phyloP scores from a whole-genome alignment of 805 yeast species.

The Wickerhamiella sergipiensis region DNA sequence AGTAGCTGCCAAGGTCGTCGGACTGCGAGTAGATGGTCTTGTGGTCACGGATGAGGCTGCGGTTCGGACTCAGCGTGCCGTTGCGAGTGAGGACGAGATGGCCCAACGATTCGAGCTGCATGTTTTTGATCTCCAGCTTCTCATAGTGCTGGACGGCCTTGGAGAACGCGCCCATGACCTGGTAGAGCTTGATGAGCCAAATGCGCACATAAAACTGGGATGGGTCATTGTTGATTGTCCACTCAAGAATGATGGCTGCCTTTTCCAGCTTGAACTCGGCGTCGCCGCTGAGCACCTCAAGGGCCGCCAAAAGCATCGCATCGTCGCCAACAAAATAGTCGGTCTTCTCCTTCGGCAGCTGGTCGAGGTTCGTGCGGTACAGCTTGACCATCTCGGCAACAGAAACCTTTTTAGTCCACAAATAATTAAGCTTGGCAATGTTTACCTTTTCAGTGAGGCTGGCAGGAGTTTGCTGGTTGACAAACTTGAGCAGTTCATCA shows the following conservation, averaged over 20 bases:
- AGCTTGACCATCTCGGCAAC: constrained; percentile 25
- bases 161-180: constrained; percentile 39
- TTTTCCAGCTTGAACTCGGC: constrained; percentile 17
- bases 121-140: constrained; percentile 48
- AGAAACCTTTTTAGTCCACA: constrained; percentile 16
- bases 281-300: constrained; percentile 10
- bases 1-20: constrained; percentile 36
- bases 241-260: constrained; percentile 44
- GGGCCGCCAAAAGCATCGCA: constrained; percentile 42
- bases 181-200: constrained; percentile 57
- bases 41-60: constrained; percentile 28
- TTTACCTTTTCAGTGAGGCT: constrained; percentile 25
- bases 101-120: constrained; percentile 59
- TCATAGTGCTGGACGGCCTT: constrained; percentile 40
- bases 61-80: constrained; percentile 33
- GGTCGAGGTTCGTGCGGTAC: constrained; percentile 28
- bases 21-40: constrained; percentile 40
- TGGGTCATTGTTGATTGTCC: constrained; percentile 40
- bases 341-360: constrained; percentile 30
- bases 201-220: constrained; percentile 58
- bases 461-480: constrained; percentile 14
- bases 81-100: constrained; percentile 38
- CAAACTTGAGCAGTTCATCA: constrained; percentile 15
- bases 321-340: constrained; percentile 66
- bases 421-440: constrained; percentile 36